Evolutionary conservation across 2,329 filamentous ascomycete genomes (phyloP), one percentile per base, ranked within the genome.

Genomic region (Arthroderma sp.): DNA sequence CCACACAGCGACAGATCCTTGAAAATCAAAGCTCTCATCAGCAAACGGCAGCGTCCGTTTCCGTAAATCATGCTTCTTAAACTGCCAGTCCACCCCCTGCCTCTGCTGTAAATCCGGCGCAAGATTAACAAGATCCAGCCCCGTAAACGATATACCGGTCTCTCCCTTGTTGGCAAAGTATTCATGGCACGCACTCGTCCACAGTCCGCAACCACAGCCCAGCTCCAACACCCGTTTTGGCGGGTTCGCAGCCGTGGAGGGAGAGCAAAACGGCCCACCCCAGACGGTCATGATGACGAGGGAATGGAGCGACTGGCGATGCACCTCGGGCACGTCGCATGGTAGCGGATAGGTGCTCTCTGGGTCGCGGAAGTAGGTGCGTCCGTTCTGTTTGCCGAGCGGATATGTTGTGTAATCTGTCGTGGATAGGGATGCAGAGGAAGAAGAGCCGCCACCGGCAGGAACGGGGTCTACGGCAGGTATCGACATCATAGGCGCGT

Each of bases 141-240:
- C 91, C 0, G 86, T 88, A 67, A 94, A 95, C 4, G 82, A 81
- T 21, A 94, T 84, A 60, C 83, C 79, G 3, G 78, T 73, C 66
- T 86, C 79, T 13, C 88, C 88, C 57, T 81, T 77, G 53, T 81
- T 79, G 58, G 80, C 78, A 67, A 91, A 88, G 71, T 88, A 86
- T 37, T 88, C 82, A 70, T 95, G 86, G 69, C 88, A 94, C 76
- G 89, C 84, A 33, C 87, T 85, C 64, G 87, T 91, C 91, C 91
- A 96, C 68, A 94, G 87, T 23, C 83, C 91, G 19, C 86, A 86
- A 17, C 91, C 91, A 70, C 91, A 97, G 31, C 85, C 90, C 35
- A 96, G 73, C 67, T 97, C 91, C 23, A 97, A 78, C 28, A 97
- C 85, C 62, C 83, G 84, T 65, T 79, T 79, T 0, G 91, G 91